Conservation (phyloP, 2,329 filamentous ascomycete genomes). For the Trichophyton mentagrophytes region DNA sequence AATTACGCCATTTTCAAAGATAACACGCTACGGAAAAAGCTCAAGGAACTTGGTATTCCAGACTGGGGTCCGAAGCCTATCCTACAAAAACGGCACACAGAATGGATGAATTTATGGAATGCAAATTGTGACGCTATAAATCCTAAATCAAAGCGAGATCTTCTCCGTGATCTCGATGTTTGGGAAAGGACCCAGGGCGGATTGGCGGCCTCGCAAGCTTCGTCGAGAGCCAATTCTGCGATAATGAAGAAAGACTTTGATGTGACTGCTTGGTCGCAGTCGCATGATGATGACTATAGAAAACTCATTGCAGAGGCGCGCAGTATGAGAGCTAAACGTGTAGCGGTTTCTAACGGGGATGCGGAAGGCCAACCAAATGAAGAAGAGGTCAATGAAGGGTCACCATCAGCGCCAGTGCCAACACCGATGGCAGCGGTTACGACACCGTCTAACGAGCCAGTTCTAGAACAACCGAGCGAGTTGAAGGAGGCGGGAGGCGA, state of each 20-base stretch:
- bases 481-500: neutral
- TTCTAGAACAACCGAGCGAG: neutral
- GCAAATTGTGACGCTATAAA: slow-evolving; percentile 79
- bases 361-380: slow-evolving; percentile 9
- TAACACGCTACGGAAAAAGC: slow-evolving; percentile 60
- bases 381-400: slow-evolving; percentile 10
- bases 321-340: neutral
- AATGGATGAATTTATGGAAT: slow-evolving; percentile 95
- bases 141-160: slow-evolving; percentile 56
- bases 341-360: neutral
- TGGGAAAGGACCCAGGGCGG: slow-evolving; percentile 80
- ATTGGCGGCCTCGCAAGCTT: slow-evolving; percentile 18
- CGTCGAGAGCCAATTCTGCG: slow-evolving; percentile 21
- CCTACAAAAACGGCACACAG: slow-evolving; percentile 68
- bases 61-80: slow-evolving; percentile 53
- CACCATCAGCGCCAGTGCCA: neutral
- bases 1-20: slow-evolving; percentile 87
- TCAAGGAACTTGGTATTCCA: slow-evolving; percentile 67
- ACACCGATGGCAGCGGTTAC: neutral
- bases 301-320: slow-evolving; percentile 66
- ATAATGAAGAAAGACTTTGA: slow-evolving; percentile 87
- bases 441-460: neutral
- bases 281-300: slow-evolving; percentile 63
- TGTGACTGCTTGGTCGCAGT: slow-evolving; percentile 58
- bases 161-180: slow-evolving; percentile 64